Conservation (phyloP, 129 eudicot species). For the Silybum marianum region DNA sequence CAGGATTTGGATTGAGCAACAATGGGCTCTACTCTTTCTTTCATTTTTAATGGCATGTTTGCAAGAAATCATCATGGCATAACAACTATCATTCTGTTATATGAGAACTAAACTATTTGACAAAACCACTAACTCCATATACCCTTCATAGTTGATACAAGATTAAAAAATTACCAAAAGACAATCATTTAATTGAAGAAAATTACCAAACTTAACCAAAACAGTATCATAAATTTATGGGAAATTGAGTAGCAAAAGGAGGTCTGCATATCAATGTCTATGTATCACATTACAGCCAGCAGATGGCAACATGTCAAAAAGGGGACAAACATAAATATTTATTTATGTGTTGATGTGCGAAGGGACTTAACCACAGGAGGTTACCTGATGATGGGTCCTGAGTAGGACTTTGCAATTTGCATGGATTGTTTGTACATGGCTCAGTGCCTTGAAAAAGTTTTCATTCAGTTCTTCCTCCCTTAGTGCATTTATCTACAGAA, state of each 20-base stretch:
- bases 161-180: neutral
- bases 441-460: constrained; percentile 93
- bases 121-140: constrained; percentile 9
- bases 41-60: constrained; percentile 3
- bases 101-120: neutral
- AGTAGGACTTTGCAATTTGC: constrained; percentile 96
- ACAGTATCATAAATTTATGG: neutral
- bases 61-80: neutral
- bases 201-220: neutral
- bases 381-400: constrained; percentile 96
- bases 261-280: neutral
- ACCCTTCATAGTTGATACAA: neutral
- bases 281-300: constrained; percentile 1
- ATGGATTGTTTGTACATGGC: constrained; percentile 95
- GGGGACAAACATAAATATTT: neutral
- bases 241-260: neutral
- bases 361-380: neutral
- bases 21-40: neutral
- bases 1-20: constrained; percentile 2
- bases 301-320: neutral
- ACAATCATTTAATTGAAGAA: neutral
- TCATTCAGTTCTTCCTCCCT: constrained; percentile 90
- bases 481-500: constrained; percentile 73
- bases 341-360: neutral
- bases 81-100: neutral